Conservation (phyloP, 352 stramenopile genomes). For the Phytophthora hybrid region DNA sequence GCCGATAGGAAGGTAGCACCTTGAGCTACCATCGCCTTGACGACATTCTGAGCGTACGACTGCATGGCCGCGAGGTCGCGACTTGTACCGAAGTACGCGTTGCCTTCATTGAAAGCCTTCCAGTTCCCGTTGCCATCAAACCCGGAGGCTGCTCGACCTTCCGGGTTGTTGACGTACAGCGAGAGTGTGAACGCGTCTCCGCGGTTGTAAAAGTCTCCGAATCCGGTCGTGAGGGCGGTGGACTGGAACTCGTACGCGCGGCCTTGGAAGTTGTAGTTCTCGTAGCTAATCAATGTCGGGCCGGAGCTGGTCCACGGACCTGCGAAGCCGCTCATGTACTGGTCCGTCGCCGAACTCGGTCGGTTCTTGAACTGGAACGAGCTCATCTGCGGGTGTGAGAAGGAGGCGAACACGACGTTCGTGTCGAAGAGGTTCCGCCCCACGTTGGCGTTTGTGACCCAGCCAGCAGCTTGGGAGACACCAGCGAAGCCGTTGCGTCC, state of each 20-base stretch:
- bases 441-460: not conserved
- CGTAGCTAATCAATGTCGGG: not conserved
- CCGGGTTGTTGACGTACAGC: slow-evolving; percentile 1
- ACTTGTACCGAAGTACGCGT: slow-evolving; percentile 3
- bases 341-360: not conserved
- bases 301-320: not conserved
- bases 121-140: not conserved
- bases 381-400: slow-evolving; percentile 2
- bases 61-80: not conserved
- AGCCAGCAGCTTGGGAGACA: slow-evolving; percentile 1
- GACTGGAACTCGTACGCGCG: slow-evolving; percentile 4
- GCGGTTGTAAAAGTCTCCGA: not conserved
- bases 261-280: slow-evolving; percentile 1
- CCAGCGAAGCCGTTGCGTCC: not conserved
- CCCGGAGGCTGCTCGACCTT: not conserved
- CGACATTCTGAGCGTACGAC: not conserved
- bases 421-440: slow-evolving; percentile 1
- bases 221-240: not conserved
- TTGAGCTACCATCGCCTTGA: not conserved
- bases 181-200: not conserved
- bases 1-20: not conserved
- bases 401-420: slow-evolving; percentile 2
- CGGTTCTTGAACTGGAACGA: slow-evolving; percentile 4
- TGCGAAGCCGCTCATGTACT: not conserved
- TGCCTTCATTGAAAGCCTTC: slow-evolving; percentile 2